A percentile compares a stretch with the other conserved stretches of the same genome.
Conservation (phyloP, 2,329 filamentous ascomycete genomes). For the Leptographium wingfieldii region DNA sequence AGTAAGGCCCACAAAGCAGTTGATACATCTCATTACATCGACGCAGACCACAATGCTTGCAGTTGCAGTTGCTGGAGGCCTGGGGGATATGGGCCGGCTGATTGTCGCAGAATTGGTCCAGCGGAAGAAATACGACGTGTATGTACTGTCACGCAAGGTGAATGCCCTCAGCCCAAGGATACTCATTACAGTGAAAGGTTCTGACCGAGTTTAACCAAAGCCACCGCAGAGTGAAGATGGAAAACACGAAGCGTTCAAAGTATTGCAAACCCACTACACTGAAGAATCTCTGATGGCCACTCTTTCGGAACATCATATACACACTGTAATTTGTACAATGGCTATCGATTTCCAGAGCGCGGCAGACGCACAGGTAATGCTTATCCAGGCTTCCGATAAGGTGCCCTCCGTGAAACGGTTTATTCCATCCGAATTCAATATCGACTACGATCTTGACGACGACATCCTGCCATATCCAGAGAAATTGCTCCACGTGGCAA, state of each 20-base stretch:
- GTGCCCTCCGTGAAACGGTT: constrained; percentile 21
- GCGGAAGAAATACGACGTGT: not conserved
- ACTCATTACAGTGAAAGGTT: too few relatives aligned
- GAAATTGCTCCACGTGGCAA: constrained; percentile 18
- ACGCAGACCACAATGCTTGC: not conserved
- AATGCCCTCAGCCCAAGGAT: too few relatives aligned
- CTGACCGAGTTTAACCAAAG: too few relatives aligned
- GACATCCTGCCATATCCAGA: constrained; percentile 21
- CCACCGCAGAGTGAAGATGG: too few relatives aligned
- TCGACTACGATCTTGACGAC: constrained; percentile 23
- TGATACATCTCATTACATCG: not conserved
- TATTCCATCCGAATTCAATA: constrained; percentile 25
- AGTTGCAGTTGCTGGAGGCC: not conserved
- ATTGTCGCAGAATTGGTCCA: not conserved
- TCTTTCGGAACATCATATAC: not conserved
- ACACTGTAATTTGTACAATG: constrained; percentile 21
- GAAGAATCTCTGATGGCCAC: too few relatives aligned
- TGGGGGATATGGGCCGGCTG: not conserved
- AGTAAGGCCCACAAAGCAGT: too few relatives aligned
- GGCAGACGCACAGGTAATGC: constrained; percentile 19
- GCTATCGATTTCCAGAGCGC: constrained; percentile 18
- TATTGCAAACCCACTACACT: too few relatives aligned
- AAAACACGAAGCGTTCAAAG: too few relatives aligned
- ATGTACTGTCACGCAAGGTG: not conserved
- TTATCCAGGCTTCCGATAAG: constrained; percentile 21